Conservation (phyloP, 441 rosid genomes). For the Eutrema salsugineum region DNA sequence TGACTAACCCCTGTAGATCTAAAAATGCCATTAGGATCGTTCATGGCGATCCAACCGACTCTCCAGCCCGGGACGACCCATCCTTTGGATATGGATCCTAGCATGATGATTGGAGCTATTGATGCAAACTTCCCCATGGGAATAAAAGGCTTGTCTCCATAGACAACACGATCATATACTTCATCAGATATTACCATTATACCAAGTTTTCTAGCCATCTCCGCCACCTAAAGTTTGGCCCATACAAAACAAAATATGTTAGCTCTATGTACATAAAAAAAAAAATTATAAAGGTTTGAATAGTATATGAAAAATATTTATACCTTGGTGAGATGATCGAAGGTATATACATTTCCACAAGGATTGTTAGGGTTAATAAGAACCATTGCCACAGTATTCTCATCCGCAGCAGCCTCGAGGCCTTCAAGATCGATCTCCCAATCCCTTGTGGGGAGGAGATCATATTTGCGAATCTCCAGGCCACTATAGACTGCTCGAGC, state of each 20-base stretch:
- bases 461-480: conserved; percentile 36
- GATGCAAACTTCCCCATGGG: conserved; percentile 51
- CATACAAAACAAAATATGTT: too few relatives aligned
- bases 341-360: conserved; percentile 44
- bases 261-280: too few relatives aligned
- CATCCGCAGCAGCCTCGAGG: conserved; percentile 36
- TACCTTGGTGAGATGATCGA: conserved; percentile 40
- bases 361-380: conserved; percentile 47
- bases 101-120: conserved; percentile 41
- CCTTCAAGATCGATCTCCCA: conserved; percentile 42
- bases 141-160: conserved; percentile 38
- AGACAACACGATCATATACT: conserved; percentile 40
- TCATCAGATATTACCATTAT: conserved; percentile 53
- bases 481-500: conserved; percentile 24
- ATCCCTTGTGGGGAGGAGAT: conserved; percentile 43
- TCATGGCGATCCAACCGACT: conserved; percentile 47
- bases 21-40: conserved; percentile 38
- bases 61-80: conserved; percentile 61
- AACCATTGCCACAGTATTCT: conserved; percentile 44
- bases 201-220: conserved; percentile 45
- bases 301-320: background rate
- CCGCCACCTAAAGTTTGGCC: conserved; percentile 34
- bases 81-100: conserved; percentile 53
- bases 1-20: conserved; percentile 33
- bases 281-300: background rate